phyloP scores from a whole-genome alignment of 139 green algal species.

The Nannochloris sp. region DNA sequence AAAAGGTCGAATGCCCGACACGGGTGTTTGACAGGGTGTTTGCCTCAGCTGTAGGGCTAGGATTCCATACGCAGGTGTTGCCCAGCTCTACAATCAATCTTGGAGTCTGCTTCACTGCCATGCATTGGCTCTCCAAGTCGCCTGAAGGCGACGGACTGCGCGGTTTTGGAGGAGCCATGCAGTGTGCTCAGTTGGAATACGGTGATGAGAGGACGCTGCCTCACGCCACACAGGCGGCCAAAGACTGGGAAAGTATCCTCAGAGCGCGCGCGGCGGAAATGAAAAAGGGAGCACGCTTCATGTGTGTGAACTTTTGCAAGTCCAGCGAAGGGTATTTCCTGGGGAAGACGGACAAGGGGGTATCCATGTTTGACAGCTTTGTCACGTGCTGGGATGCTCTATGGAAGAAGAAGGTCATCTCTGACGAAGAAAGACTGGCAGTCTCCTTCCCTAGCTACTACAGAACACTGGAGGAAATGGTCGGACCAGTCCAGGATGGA shows the following conservation, averaged over 20 bases:
- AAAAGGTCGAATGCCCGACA: background rate
- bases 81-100: background rate
- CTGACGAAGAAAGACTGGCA: background rate
- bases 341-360: background rate
- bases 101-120: background rate
- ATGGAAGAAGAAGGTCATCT: background rate
- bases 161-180: background rate
- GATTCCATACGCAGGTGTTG: constrained; percentile 2
- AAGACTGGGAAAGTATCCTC: constrained; percentile 1
- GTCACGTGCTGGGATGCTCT: background rate
- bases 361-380: constrained; percentile 2
- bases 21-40: background rate
- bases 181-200: constrained; percentile 1
- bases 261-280: background rate
- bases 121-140: background rate
- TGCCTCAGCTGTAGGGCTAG: background rate
- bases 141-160: background rate
- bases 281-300: background rate
- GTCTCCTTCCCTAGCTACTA: constrained; percentile 4
- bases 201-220: background rate
- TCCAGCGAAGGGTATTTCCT: background rate
- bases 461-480: background rate
- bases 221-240: background rate
- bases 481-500: background rate
- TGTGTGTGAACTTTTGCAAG: constrained; percentile 2